Evolutionary conservation across 2,329 filamentous ascomycete genomes (phyloP).

Genomic region (Cytospora piceae): DNA sequence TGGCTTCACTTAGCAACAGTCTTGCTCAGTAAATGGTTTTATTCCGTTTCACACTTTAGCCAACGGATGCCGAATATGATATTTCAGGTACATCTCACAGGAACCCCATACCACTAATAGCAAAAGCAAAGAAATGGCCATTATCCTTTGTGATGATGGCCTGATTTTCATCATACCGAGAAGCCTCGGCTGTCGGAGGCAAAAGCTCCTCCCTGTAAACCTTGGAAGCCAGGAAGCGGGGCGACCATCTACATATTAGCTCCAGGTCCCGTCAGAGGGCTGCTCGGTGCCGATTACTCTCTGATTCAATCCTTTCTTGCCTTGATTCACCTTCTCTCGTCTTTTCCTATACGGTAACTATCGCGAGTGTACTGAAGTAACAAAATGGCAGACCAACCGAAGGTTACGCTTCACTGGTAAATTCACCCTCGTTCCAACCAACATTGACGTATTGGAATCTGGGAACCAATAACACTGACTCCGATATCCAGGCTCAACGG

Average conservation of each 20-base stretch:
- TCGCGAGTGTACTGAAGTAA: not conserved
- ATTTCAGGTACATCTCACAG: too few species aligned
- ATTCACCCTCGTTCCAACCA: not conserved
- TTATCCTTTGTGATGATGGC: not conserved
- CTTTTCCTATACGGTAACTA: not conserved
- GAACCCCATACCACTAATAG: too few species aligned
- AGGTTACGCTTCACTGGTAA: slow-evolving; percentile 34
- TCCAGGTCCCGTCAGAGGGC: not conserved
- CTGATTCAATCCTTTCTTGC: not conserved
- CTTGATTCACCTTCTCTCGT: not conserved
- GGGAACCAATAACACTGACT: slow-evolving; percentile 2
- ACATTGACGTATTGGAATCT: not conserved
- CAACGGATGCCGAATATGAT: too few species aligned
- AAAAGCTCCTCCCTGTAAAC: not conserved
- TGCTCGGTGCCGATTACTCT: not conserved
- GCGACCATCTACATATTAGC: not conserved
- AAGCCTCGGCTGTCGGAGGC: slow-evolving; percentile 20
- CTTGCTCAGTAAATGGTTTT: not conserved
- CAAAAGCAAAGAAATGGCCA: too few species aligned
- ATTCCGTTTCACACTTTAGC: too few species aligned
- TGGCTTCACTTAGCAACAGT: too few species aligned
- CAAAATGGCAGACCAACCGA: slow-evolving; percentile 29
- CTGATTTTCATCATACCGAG: not conserved
- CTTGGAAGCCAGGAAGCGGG: not conserved
- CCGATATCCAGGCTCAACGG: slow-evolving; percentile 70